Percentiles rank a stretch among this genome's conserved stretches.
These are phyloP conservation scores for Mycena belliarum DNA, from an alignment of 768 basidiomycete genomes.

Conservation along the genomic window DNA sequence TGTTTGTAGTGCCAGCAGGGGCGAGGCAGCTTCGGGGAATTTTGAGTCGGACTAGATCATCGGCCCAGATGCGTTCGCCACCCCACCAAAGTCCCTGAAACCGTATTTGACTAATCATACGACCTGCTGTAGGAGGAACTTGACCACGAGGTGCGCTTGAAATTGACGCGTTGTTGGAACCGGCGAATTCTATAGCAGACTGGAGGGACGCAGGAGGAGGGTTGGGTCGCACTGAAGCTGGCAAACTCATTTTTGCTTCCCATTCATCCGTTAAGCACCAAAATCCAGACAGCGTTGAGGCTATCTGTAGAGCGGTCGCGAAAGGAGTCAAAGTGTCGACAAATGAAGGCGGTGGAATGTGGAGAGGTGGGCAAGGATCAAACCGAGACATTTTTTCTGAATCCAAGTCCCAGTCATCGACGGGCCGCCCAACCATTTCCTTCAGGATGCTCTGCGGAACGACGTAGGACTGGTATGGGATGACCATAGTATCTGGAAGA, in stretches of 20 bases:
- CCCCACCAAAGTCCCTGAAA: slow-evolving; percentile 92
- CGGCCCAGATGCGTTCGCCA: slow-evolving; percentile 83
- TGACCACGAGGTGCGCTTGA: slow-evolving; percentile 17
- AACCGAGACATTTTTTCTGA: slow-evolving; percentile 45
- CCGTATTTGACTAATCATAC: slow-evolving; percentile 49
- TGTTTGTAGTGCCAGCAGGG: slow-evolving; percentile 60
- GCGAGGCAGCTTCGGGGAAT: slow-evolving; percentile 66
- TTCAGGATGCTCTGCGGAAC: slow-evolving; percentile 54
- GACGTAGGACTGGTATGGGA: slow-evolving; percentile 75
- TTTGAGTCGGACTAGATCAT: slow-evolving; percentile 82
- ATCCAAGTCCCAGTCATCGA: slow-evolving; percentile 41
- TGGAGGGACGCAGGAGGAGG: slow-evolving; percentile 35
- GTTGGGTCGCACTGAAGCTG: slow-evolving; percentile 21
- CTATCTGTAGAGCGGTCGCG: slow-evolving; percentile 73
- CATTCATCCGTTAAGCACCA: slow-evolving; percentile 80
- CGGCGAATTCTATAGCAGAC: slow-evolving; percentile 47
- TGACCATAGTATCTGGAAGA: slow-evolving; percentile 56
- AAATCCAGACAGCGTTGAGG: slow-evolving; percentile 56
- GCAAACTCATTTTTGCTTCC: slow-evolving; percentile 53
- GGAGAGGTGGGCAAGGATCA: slow-evolving; percentile 46
- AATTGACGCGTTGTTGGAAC: slow-evolving; percentile 40
- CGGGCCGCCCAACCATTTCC: slow-evolving; percentile 46
- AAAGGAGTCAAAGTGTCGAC: slow-evolving; percentile 60
- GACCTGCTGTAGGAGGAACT: slow-evolving; percentile 17
- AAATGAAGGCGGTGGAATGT: slow-evolving; percentile 35